Evolutionary conservation across 257 asterid genomes (phyloP).

Genomic region (Misopates orontium): DNA sequence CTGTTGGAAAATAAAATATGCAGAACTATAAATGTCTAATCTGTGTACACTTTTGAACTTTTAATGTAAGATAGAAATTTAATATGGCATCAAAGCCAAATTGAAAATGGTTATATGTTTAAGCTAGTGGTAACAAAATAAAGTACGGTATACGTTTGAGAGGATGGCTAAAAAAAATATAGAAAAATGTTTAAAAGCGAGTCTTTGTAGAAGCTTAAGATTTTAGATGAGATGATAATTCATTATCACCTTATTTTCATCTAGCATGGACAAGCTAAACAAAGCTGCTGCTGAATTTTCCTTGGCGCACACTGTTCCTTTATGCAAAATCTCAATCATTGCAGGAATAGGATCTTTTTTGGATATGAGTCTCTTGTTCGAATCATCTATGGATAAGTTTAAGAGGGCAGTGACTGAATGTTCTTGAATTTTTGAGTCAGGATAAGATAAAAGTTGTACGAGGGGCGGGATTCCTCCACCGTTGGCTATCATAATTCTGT

Average conservation of each 20-base stretch:
- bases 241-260: slow-evolving; percentile 51
- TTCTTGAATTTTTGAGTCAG: slow-evolving; percentile 76
- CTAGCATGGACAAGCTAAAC: slow-evolving; percentile 82
- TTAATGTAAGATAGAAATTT: no score
- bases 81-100: no score
- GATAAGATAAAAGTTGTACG: slow-evolving; percentile 66
- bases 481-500: slow-evolving; percentile 55
- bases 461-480: slow-evolving; percentile 69
- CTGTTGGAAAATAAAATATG: no score
- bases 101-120: no score
- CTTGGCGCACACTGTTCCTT: slow-evolving; percentile 58
- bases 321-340: slow-evolving; percentile 60
- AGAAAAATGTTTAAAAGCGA: no score
- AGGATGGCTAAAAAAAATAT: no score
- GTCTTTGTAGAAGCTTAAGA: no score
- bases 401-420: slow-evolving; percentile 80
- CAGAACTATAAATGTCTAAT: no score
- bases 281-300: slow-evolving; percentile 89
- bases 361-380: slow-evolving; percentile 74
- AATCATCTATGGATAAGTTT: slow-evolving; percentile 80
- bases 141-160: no score
- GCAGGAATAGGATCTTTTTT: slow-evolving; percentile 57
- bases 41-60: no score
- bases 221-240: no score
- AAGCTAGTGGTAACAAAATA: no score